Base-by-base conservation (phyloP, 805 yeast genomes). In the Yarrowia bubula region DNA sequence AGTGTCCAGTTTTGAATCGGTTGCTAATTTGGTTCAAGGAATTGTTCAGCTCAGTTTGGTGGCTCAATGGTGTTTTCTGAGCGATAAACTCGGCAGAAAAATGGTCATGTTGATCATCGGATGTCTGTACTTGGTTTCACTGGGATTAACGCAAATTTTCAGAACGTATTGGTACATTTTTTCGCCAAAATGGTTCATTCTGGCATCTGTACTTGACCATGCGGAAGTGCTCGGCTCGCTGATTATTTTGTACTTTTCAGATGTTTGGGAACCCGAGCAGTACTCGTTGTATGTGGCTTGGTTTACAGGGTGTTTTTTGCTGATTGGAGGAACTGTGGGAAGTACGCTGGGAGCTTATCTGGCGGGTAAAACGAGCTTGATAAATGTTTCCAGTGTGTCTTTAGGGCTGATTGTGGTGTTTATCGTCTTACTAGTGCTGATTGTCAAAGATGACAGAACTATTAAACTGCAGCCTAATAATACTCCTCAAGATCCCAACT, bases 181-280 rank as follows among this genome's bases (percentile, higher is more conserved):
- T 11, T 35, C 51, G 1, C 43, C 42, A 4, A 18, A 58, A 6
- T 43, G 51, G 51, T 58, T 43, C 22, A 44, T 58, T 58, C 11
- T 44, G 15, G 51, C 51, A 1, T 32, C 46, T 18, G 43, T 58
- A 2, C 42, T 58, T 42, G 51, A 43, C 28, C 64, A 58, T 8
- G 13, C 42, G 10, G 51, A 58, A 11, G 51, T 35, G 3, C 51
- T 58, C 6, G 64, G 50, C 7, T 35, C 64, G 3, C 43, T 58
- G 9, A 58, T 44, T 41, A 58, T 58, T 33, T 51, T 58, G n/a
- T 58, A 58, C 43, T 43, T 58, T 18, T 43, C 64, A 1, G 64
- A 58, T 22, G 42, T 58, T 22, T 43, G 51, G 51, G 51, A 44
- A 13, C 64, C 42, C 8, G 64, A 58, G 14, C 43, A 41, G 1